Evolutionary conservation across 163 green algal species (phyloP).

Genomic region (Coccomyxa subellipsoidea): DNA sequence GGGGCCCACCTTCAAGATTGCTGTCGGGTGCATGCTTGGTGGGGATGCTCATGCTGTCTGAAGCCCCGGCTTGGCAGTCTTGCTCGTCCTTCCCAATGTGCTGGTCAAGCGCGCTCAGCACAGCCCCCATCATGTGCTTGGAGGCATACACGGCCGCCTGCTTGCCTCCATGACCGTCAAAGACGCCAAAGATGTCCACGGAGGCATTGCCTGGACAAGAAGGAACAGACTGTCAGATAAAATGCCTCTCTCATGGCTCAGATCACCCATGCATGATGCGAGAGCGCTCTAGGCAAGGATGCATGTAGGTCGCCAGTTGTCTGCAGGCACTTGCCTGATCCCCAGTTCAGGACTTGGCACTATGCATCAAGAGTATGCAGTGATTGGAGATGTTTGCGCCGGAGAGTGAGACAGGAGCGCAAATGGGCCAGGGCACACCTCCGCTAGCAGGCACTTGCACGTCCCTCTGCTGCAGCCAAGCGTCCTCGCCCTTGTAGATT

Average conservation of each 20-base stretch:
- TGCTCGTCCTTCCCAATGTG: neutral
- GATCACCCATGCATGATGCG: too few species aligned
- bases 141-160: constrained; percentile 53
- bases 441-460: neutral
- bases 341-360: too few species aligned
- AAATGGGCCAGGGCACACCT: too few species aligned
- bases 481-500: constrained; percentile 35
- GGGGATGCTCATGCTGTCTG: neutral
- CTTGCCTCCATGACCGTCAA: constrained; percentile 85
- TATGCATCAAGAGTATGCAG: too few species aligned
- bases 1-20: constrained; percentile 1
- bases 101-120: constrained; percentile 12
- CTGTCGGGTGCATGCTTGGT: neutral
- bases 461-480: constrained; percentile 28
- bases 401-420: too few species aligned
- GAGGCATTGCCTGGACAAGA: constrained; percentile 19
- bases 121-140: constrained; percentile 46
- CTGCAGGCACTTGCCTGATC: too few species aligned
- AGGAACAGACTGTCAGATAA: neutral
- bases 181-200: constrained; percentile 72
- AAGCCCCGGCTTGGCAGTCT: neutral
- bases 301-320: too few species aligned
- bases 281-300: too few species aligned
- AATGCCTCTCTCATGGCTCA: too few species aligned
- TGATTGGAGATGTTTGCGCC: too few species aligned